A percentile compares a stretch with the other conserved stretches of the same genome.
phyloP scores from a whole-genome alignment of 2,329 filamentous ascomycete genomes.

The Fusarium albosuccineum region DNA sequence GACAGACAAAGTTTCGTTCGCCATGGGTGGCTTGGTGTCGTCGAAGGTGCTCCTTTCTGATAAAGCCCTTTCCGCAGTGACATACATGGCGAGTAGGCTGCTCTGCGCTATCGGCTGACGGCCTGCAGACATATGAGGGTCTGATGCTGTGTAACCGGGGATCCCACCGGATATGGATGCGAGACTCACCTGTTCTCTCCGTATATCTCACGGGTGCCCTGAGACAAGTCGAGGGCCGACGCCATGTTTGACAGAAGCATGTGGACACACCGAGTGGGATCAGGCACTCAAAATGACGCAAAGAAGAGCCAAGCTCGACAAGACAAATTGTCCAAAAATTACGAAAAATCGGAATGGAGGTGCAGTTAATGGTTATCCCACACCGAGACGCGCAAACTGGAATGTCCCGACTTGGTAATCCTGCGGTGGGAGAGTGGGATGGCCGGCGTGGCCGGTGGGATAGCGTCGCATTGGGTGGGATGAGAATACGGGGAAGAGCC shows the following conservation, averaged over 20 bases:
- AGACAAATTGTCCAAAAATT: conserved; percentile 9
- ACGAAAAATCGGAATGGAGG: conserved; percentile 7
- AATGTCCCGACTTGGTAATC: conserved; percentile 41
- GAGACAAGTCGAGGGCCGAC: conserved; percentile 41
- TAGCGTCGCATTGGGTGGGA: conserved; percentile 22
- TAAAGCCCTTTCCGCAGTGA: conserved; percentile 56
- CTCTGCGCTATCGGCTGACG: conserved; percentile 29
- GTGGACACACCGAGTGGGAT: conserved; percentile 36
- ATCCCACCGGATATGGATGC: conserved; percentile 22
- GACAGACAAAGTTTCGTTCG: conserved; percentile 51
- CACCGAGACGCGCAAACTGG: conserved; percentile 5
- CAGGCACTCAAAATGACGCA: conserved; percentile 3
- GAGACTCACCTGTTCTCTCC: conserved; percentile 21
- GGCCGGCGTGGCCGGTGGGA: conserved; percentile 34
- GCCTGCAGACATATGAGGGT: conserved; percentile 19
- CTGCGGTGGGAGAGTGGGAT: conserved; percentile 40
- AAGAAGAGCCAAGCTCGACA: neutral
- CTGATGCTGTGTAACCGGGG: conserved; percentile 3
- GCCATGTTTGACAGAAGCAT: conserved; percentile 6
- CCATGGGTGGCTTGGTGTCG: conserved; percentile 57
- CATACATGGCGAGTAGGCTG: conserved; percentile 49
- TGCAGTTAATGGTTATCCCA: conserved; percentile 19
- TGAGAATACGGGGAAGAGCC: conserved; percentile 9
- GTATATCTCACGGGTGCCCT: conserved; percentile 25
- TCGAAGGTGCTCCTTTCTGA: conserved; percentile 56